Evolutionary conservation across 371 early-diverging fungal species (phyloP), one percentile per base, ranked within the genome.

Genomic region (Apophysomyces variabilis): DNA sequence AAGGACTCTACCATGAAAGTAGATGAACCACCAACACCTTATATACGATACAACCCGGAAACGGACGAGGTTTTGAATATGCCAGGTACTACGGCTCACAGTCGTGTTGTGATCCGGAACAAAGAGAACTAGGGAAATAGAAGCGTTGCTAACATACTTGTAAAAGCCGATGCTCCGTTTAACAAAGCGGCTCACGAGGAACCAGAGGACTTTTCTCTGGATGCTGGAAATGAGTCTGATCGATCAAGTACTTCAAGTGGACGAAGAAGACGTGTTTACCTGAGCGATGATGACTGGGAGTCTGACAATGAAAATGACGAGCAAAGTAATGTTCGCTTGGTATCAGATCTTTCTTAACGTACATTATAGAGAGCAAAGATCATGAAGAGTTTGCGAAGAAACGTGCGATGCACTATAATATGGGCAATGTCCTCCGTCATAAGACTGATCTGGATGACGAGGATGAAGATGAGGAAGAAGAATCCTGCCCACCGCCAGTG

Each of bases 21-120:
- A 13, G 89, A 91, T 46, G 98, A 99, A 72, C 98, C 98, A n/a
- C 94, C 93, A 76, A 99, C 99, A 3, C 99, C 99, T 1, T 99
- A 83, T 69, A 91, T 97, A 45, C 88, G 89, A 57, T 96, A 96
- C 75, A 85, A 97, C 73, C 79, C 85, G 1, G 90, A 87, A 21
- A 88, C 84, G 0, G 97, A 97, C 65, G 85, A 91, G 62, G 82
- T 91, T 41, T 72, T 91, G 47, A 86, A 88, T 64, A 70, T 88
- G 75, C 79, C 81, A 57, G 74, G 81, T 77, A 67, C 43, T 21
- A 21, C 0, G 9, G 4, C 21, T 50, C 18, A 50, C 21, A 21
- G 54, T 16, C 54, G 35, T 11, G 38, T 39, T 8, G 54, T 35
- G 6, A 60, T n/a, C 13, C 26, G 67, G 58, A 62, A 3, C 62